Evolutionary conservation across 768 basidiomycete species (phyloP), one percentile per base, ranked within the genome.

Genomic region (Kockovaella imperatae): DNA sequence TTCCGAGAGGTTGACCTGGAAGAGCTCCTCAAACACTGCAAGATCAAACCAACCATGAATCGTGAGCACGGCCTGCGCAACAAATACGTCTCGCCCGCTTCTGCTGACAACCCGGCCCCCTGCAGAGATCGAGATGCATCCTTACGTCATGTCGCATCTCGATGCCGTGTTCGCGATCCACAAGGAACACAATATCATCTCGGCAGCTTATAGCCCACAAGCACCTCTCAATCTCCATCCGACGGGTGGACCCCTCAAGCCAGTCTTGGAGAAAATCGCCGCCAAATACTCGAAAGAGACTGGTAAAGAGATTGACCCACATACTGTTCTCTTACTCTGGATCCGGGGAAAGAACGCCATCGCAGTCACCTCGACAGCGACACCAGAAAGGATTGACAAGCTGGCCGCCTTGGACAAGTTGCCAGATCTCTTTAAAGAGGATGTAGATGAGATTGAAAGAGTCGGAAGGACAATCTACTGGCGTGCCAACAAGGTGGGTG

Each of bases 361-460:
- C 21, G 64, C 60, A 4, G 64, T 71, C 13, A 65, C 68, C 3
- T 55, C 67, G 11, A 45, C 35, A 2, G 47, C 42, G 0, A 66
- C 67, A 15, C 39, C 49, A 7, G 64, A 49, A 1, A 54, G 50
- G 23, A 57, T 72, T 39, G 28, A 56, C 30, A 63, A 62, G 58
- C 42, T 69, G 15, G 57, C 56, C 8, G 42, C 31, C n/a, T 52
- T 58, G 5, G 56, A 57, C 17, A 34, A 44, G 5, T 36, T 64
- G 35, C 55, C 57, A 6, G 57, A 61, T 26, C 42, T 70, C 38
- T 58, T 53, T 2, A 14, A 29, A n/a, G 67, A 64, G 26, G 72
- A 73, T 60, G 59, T 72, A 20, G 41, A 60, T 14, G 67, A 73
- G 60, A 70, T 73, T 32, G 65, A 70, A 40, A 45, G 49, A 26